Evolutionary conservation across 805 yeast genomes (phyloP), one percentile per base, ranked within the genome.

Genomic region (Alloascoidea africana): DNA sequence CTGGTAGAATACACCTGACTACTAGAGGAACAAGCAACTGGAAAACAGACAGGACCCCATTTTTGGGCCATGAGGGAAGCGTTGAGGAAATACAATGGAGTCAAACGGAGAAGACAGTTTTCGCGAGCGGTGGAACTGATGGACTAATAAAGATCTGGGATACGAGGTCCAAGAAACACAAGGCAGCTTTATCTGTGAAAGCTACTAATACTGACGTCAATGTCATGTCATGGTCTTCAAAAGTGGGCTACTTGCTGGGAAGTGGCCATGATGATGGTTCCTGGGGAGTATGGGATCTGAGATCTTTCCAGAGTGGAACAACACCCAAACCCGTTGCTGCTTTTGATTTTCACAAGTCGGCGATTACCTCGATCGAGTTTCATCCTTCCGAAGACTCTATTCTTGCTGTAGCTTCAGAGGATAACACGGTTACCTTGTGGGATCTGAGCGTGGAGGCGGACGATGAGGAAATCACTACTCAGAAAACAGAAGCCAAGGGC

Each of bases 61-160:
- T 74, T 58, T 50, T 60, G 11, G 56, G 55, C 34, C 48, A 45
- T 34, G 68, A 59, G 34, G 66, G 62, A 41, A 81, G 91, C n/a
- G 79, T 91, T 41, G 98, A 91, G 60, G 98, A 91, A 54, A 73
- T 91, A 41, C 97, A 91, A 59, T 91, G 97, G 96, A 83, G 95
- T 8, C 80, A 79, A 38, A 73, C 87, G 3, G 97, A 91, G 55
- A 70, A 70, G 44, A 85, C 96, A 0, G 98, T 91, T 18, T 91
- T 91, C 55, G 94, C 96, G n/a, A 73, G 93, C 16, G 89, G 81
- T 34, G 96, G 95, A 13, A 69, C 81, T 41, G 98, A 91, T 53
- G 97, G 97, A 4, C 73, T 72, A 52, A 73, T 89, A 33, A 73
- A 96, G 47, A 82, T 91, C 49, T 91, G 98, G 98, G 98, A 91